These are phyloP conservation scores for Medicago lupulina DNA, from an alignment of 306 rosid genomes.

Conservation along the genomic window DNA sequence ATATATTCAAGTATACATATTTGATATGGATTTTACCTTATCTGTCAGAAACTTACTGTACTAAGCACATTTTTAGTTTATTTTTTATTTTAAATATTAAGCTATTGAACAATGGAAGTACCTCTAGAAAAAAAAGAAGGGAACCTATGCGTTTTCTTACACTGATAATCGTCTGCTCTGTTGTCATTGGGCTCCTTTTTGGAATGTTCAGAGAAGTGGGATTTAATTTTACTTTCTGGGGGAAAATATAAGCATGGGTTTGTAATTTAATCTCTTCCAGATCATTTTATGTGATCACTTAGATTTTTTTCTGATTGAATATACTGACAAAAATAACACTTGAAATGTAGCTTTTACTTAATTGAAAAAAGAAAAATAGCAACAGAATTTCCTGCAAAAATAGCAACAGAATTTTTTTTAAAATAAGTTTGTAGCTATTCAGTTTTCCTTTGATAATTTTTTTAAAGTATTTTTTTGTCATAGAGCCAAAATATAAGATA, in stretches of 20 bases:
- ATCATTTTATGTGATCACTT: too few relatives aligned
- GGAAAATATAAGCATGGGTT: neutral
- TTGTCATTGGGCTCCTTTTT: neutral
- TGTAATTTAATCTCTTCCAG: neutral
- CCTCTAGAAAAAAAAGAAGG: neutral
- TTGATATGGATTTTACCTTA: conserved; percentile 6
- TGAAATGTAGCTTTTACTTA: too few relatives aligned
- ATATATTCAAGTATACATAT: neutral
- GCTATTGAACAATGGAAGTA: conserved; percentile 4
- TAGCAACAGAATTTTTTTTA: too few relatives aligned
- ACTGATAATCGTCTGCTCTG: neutral
- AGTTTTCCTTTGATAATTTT: too few relatives aligned
- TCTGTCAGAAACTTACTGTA: conserved; percentile 5
- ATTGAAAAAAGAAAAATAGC: too few relatives aligned
- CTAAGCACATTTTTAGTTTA: neutral
- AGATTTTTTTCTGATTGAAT: neutral
- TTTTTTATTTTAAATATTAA: too few relatives aligned
- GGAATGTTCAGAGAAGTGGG: neutral
- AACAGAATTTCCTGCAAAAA: too few relatives aligned
- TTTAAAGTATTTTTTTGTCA: too few relatives aligned
- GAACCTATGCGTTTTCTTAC: neutral
- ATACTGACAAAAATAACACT: neutral
- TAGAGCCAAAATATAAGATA: too few relatives aligned
- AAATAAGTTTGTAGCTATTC: too few relatives aligned
- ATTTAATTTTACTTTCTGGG: too few relatives aligned